Evolutionary conservation across 2,329 filamentous ascomycete species (phyloP).

Genomic region (Fusarium lyarnte): DNA sequence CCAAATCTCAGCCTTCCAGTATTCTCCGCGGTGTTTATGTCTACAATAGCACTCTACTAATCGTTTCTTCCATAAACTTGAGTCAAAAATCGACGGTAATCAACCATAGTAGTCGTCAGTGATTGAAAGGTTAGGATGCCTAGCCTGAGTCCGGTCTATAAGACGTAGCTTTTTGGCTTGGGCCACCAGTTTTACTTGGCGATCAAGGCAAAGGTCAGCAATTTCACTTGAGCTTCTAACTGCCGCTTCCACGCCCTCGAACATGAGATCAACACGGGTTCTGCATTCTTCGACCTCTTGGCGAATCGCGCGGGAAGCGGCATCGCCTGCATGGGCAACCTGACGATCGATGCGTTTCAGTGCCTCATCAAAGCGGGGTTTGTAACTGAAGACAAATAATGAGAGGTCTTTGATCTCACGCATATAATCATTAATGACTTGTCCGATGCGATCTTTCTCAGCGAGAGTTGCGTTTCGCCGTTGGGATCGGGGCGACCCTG

Average conservation of each 20-base stretch:
- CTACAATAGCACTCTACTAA: neutral
- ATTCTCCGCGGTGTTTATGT: neutral
- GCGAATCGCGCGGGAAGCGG: neutral
- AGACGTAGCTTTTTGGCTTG: conserved; percentile 12
- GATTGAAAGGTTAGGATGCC: neutral
- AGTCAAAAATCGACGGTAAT: neutral
- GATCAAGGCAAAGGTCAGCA: neutral
- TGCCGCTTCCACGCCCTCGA: neutral
- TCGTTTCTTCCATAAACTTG: neutral
- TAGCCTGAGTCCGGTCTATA: conserved; percentile 4
- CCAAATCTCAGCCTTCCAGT: neutral
- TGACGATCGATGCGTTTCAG: neutral
- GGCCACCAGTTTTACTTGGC: neutral
- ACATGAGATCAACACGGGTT: neutral
- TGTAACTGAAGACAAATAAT: neutral
- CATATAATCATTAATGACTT: neutral
- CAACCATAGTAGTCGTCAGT: neutral
- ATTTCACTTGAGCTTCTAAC: neutral
- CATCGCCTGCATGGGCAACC: neutral
- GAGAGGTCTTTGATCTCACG: neutral
- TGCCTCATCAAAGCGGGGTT: neutral
- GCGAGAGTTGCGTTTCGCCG: neutral
- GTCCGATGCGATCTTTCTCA: conserved; percentile 13
- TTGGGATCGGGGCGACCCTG: conserved; percentile 2
- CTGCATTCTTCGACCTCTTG: conserved; percentile 7